Evolutionary conservation across 305 asterid genomes (phyloP), one percentile per base, ranked within the genome.

Genomic region (Fraxinus sp.): DNA sequence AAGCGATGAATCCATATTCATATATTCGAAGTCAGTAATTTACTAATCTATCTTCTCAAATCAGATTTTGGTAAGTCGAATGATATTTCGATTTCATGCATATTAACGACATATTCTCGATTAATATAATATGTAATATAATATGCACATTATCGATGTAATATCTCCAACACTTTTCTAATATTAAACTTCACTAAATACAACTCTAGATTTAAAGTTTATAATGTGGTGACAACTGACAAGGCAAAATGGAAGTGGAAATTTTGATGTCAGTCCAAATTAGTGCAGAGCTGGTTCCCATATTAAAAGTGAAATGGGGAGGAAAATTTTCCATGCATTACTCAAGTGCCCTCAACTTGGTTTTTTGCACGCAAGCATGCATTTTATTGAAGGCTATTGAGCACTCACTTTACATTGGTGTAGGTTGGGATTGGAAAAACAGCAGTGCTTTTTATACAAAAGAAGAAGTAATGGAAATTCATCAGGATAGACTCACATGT

Each of bases 271-370:
- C 78, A 59, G 18, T 26, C 37, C 74, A 9, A 68, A 28, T 49
- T 26, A 10, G 30, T 55, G 86, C 86, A 57, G 62, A 75, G 91
- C 88, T 88, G 91, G 86, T 83, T 88, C 79, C 86, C 89, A 88
- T 68, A 28, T 68, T 7, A 0, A 71, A 72, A 36, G 22, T 35
- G 55, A 26, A 10, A 4, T 26, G 64, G 84, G 87, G 86, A 71
- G 28, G 77, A 16, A 81, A 82, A 84, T 79, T 44, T 82, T 83
- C 76, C 22, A 18, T 28, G 33, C 2, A 70, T 7, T 66, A 24
- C 35, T 75, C 39, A 59, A 80, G 83, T 80, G 83, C n/a, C 55
- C 16, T 35, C 79, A 52, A 80, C 79, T 37, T 73, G 83, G 83
- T 52, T 80, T 74, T 73, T 18, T 57, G 39, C 83, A 72, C 76